phyloP scores from a whole-genome alignment of 2,329 filamentous ascomycete species.

The Epichloe gansuensis region DNA sequence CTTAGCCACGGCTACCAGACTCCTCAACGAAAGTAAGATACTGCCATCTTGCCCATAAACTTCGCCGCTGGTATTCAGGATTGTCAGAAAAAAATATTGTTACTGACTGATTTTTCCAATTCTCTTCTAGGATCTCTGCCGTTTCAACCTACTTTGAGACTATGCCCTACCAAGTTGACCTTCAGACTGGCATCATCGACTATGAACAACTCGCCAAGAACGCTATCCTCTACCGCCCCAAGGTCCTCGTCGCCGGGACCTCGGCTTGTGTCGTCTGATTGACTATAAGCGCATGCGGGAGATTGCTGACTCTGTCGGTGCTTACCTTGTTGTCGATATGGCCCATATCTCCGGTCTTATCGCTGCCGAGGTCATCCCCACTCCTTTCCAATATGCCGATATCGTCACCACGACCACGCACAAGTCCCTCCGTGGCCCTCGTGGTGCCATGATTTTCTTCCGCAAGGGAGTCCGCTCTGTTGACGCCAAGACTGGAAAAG shows the following conservation, averaged over 20 bases:
- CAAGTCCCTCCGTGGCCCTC: constrained; percentile 95
- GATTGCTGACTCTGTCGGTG: constrained; percentile 86
- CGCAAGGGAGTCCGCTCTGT: constrained; percentile 88
- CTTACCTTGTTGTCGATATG: constrained; percentile 96
- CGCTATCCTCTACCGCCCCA: constrained; percentile 84
- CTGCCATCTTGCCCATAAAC: constrained; percentile 6
- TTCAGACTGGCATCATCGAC: constrained; percentile 90
- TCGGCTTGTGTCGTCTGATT: constrained; percentile 96
- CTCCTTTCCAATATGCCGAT: constrained; percentile 84
- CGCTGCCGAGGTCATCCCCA: constrained; percentile 83
- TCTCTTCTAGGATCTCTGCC: constrained; percentile 60
- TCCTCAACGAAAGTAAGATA: constrained; percentile 67
- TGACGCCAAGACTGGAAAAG: constrained; percentile 82
- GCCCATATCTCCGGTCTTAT: constrained; percentile 96
- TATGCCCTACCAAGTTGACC: constrained; percentile 84
- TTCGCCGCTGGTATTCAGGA: background rate
- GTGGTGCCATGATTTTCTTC: constrained; percentile 99
- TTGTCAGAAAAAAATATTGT: background rate
- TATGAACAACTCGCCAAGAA: constrained; percentile 88
- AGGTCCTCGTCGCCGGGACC: constrained; percentile 91
- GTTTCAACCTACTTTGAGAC: constrained; percentile 99
- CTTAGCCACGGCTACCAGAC: constrained; percentile 97
- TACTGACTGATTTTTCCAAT: background rate
- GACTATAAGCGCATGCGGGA: constrained; percentile 94
- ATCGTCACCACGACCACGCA: constrained; percentile 98